Evolutionary conservation across 352 stramenopile genomes (phyloP), one percentile per base, ranked within the genome.

Genomic region (Globisporangium takayamanum): DNA sequence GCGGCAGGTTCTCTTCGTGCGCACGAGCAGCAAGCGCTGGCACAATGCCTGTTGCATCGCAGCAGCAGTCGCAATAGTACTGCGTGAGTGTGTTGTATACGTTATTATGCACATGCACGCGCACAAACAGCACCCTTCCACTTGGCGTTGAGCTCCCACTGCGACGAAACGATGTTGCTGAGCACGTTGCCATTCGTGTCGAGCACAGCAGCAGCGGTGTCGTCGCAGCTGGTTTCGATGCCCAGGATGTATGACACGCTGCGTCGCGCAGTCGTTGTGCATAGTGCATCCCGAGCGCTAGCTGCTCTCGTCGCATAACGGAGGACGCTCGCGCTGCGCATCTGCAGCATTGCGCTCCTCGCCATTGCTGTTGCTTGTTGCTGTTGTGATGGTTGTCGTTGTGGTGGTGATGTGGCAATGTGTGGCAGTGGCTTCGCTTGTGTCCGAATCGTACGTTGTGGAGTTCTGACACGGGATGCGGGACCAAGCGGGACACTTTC

Each of bases 221-320:
- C 95, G 70, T 98, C 94, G 68, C 95, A 98, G 53, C 89, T 91
- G 26, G 93, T 98, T 72, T 98, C 94, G 64, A 98, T 98, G 20
- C 96, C 94, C 53, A 99, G 72, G 10, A 98, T 74, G 53, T 87
- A 92, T 45, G 84, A 84, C 20, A 73, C 61, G 47, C 45, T 47
- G 44, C 76, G 70, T 1, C 37, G 51, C 36, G 25, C 25, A 39
- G 33, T 7, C 10, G 33, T 11, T 11, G 33, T 48, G 42, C 16
- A 6, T 11, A 16, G 20, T 36, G 46, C 20, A 15, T 51, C 3
- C 0, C 28, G 28, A 33, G 28, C 28, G 28, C 28, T 33, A 3
- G 28, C 28, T 33, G 28, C 28, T 33, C 28, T 33, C 0, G 28
- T 33, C 28, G 28, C 28, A 33, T 33, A 5, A 5, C 28, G 28